Percentiles rank a stretch among this genome's conserved stretches.
Evolutionary conservation across 495 filamentous ascomycete genomes (phyloP).

Genomic region (Daldinia childiae): DNA sequence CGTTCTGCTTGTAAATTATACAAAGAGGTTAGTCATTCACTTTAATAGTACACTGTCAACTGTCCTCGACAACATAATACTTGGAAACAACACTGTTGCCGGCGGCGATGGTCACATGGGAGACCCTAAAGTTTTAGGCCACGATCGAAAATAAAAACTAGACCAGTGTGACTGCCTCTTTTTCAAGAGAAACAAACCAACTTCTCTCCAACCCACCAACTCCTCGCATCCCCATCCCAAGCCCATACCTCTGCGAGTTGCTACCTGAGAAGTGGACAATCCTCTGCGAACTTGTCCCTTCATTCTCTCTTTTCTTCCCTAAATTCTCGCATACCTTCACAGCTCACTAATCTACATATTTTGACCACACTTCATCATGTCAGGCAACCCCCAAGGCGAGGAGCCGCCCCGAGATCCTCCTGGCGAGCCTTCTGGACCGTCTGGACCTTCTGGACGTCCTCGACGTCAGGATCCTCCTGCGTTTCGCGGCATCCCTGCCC

Average conservation of each 20-base stretch:
- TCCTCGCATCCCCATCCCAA: not conserved
- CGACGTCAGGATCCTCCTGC: too few relatives aligned
- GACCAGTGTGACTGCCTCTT: not conserved
- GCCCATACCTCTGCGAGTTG: not conserved
- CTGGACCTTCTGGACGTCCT: not conserved
- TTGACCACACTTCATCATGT: not conserved
- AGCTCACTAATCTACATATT: not conserved
- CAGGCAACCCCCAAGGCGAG: not conserved
- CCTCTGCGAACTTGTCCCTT: not conserved
- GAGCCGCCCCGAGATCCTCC: not conserved
- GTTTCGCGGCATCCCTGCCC: too few relatives aligned
- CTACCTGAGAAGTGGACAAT: not conserved
- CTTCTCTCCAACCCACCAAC: not conserved
- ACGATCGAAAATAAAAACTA: not conserved
- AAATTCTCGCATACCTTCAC: not conserved
- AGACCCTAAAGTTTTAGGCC: not conserved
- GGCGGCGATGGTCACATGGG: not conserved
- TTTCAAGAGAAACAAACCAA: not conserved
- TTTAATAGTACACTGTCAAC: not conserved
- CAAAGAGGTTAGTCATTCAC: not conserved
- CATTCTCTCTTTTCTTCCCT: not conserved
- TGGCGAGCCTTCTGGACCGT: not conserved
- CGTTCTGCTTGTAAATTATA: not conserved
- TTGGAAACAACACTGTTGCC: not conserved
- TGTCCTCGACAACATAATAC: not conserved